phyloP scores from a whole-genome alignment of 164 flowering plant species.

The Aristolochia californica region DNA sequence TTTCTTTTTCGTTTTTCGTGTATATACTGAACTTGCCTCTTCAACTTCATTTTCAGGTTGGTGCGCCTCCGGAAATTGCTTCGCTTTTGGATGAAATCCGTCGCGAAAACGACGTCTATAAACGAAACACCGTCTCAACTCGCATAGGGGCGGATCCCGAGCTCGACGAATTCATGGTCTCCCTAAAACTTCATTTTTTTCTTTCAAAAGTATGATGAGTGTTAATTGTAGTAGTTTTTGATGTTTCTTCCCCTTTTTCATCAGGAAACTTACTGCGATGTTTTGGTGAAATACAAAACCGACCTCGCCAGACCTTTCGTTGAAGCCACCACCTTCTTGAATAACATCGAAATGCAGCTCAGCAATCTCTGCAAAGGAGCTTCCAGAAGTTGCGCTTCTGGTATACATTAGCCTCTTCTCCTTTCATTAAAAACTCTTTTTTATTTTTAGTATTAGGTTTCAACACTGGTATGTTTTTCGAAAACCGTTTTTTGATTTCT shows the following conservation, averaged over 20 bases:
- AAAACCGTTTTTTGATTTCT: not conserved
- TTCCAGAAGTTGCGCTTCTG: slow-evolving; percentile 28
- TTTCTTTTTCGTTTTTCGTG: not conserved
- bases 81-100: slow-evolving; percentile 43
- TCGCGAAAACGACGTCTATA: slow-evolving; percentile 21
- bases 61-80: slow-evolving; percentile 66
- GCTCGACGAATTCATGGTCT: slow-evolving; percentile 87
- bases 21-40: not conserved
- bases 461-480: not conserved
- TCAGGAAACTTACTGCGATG: slow-evolving; percentile 49
- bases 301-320: slow-evolving; percentile 63
- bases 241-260: not conserved
- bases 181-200: no score
- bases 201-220: not conserved
- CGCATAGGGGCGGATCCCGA: slow-evolving; percentile 61
- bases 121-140: slow-evolving; percentile 15
- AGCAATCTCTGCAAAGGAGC: slow-evolving; percentile 40
- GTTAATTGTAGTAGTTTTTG: not conserved
- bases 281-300: slow-evolving; percentile 53
- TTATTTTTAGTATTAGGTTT: not conserved
- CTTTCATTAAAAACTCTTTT: slow-evolving; percentile 14
- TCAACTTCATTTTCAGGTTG: slow-evolving; percentile 34
- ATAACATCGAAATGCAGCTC: slow-evolving; percentile 52
- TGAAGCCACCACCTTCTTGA: slow-evolving; percentile 65
- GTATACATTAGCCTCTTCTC: slow-evolving; percentile 16